Evolutionary conservation across 306 rosid genomes (phyloP), one percentile per base, ranked within the genome.

Genomic region (Oemleria cerasiformis): DNA sequence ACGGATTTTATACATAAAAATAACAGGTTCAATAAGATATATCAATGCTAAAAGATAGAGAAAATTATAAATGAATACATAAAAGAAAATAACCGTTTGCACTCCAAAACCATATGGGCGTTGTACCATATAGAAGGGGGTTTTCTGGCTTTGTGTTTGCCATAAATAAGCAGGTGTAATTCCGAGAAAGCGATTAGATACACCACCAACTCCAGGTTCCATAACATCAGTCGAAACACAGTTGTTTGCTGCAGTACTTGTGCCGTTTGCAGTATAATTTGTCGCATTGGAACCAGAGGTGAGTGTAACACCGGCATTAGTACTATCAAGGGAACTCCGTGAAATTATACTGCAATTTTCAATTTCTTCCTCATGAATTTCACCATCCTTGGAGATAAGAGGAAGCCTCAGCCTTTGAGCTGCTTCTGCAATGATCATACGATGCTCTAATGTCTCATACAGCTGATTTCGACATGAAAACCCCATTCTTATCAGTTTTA

Each of bases 321-420:
- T 79, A 79, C 99, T 88, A 66, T 91, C 96, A 49, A 84, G 81
- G 64, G 96, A 95, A 70, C 87, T 85, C 72, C 84, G 88, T 30
- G 96, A 87, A 69, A 80, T 63, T 70, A 81, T 78, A 71, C 92
- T 88, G 77, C 86, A 66, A 65, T 85, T 91, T 79, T 94, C 95
- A 73, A 94, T 94, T 59, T 91, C 97, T 41, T 94, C 97, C 78
- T 85, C 90, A 2, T 82, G 88, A 73, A 91, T 76, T 82, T 91
- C 96, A 63, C 96, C 99, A 70, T 91, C 97, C 84, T 91, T 94
- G 63, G 99, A 85, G 60, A 91, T 83, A 62, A 89, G 88, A 79
- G 97, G 99, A 62, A 94, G 85, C 77, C 96, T 91, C 83, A 88
- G 84, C 81, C 89, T 84, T 71, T 94, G 99, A 78, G 92, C 90